Percentiles rank a stretch among this genome's conserved stretches.
These are phyloP conservation scores for Fraxinus sp. DNA, from an alignment of 305 asterid species.

Conservation along the genomic window DNA sequence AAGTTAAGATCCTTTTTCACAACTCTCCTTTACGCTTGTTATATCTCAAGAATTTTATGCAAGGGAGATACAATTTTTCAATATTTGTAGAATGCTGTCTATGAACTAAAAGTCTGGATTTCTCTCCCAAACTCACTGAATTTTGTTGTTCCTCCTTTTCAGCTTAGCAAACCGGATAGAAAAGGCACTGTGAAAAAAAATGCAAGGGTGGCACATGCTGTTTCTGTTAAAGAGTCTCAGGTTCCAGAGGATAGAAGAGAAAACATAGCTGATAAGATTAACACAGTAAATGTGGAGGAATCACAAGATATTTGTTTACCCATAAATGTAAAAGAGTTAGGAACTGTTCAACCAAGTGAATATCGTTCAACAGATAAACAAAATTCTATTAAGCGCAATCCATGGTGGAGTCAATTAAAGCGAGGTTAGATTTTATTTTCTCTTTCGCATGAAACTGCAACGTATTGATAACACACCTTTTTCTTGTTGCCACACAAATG, in stretches of 20 bases:
- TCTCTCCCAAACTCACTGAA: constrained; percentile 18
- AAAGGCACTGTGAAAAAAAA: constrained; percentile 42
- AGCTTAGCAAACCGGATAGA: constrained; percentile 45
- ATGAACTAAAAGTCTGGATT: not conserved
- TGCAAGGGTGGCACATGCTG: constrained; percentile 45
- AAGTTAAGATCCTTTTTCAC: constrained; percentile 6
- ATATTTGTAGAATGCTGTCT: constrained; percentile 1
- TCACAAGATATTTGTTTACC: constrained; percentile 33
- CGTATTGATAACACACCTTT: not conserved
- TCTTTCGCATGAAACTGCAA: constrained; percentile 14
- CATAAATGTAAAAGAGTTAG: constrained; percentile 19
- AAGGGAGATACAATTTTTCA: not conserved
- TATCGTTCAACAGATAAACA: constrained; percentile 17
- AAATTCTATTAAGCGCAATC: constrained; percentile 30
- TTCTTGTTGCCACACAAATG: constrained; percentile 1
- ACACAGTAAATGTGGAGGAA: constrained; percentile 33
- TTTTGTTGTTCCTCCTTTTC: constrained; percentile 25
- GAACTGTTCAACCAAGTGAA: constrained; percentile 33
- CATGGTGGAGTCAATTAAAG: constrained; percentile 31
- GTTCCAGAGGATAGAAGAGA: constrained; percentile 37
- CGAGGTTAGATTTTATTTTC: constrained; percentile 45
- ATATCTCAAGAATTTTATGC: not conserved
- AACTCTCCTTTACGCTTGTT: not conserved
- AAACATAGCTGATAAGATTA: constrained; percentile 28
- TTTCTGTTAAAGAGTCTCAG: constrained; percentile 33